phyloP scores from a whole-genome alignment of 176 grass and related monocot genomes.

The Juncus inflexus region DNA sequence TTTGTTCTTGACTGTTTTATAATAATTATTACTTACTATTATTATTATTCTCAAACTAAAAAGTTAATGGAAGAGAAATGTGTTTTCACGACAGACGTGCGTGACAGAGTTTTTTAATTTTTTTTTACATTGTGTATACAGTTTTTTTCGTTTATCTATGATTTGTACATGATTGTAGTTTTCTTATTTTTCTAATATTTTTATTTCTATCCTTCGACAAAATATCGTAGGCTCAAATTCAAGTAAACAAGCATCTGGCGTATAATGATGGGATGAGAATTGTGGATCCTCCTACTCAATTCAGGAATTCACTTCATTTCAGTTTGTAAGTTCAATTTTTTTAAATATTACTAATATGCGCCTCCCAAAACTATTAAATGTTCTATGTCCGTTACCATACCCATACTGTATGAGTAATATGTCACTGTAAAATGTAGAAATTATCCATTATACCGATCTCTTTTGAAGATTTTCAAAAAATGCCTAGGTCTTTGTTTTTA shows the following conservation, averaged over 20 bases:
- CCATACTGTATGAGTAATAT: not conserved
- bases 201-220: no score
- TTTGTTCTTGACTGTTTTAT: no score
- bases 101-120: not conserved
- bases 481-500: no score
- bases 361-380: no score
- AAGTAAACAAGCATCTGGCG: conserved; percentile 74
- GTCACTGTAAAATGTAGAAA: not conserved
- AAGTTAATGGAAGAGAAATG: not conserved
- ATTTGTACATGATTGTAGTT: not conserved
- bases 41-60: no score
- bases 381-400: no score
- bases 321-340: conserved; percentile 34
- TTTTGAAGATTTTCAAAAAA: no score
- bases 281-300: conserved; percentile 42
- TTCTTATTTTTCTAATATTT: no score
- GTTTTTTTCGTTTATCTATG: not conserved
- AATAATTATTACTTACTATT: no score
- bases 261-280: conserved; percentile 84
- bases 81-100: not conserved
- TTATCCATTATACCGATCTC: no score
- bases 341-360: not conserved
- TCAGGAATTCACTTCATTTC: conserved; percentile 21
- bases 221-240: conserved; percentile 68
- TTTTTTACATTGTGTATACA: not conserved